These are phyloP conservation scores for Magnaporthiopsis poae DNA, from an alignment of 2,329 filamentous ascomycete genomes.

Conservation along the genomic window DNA sequence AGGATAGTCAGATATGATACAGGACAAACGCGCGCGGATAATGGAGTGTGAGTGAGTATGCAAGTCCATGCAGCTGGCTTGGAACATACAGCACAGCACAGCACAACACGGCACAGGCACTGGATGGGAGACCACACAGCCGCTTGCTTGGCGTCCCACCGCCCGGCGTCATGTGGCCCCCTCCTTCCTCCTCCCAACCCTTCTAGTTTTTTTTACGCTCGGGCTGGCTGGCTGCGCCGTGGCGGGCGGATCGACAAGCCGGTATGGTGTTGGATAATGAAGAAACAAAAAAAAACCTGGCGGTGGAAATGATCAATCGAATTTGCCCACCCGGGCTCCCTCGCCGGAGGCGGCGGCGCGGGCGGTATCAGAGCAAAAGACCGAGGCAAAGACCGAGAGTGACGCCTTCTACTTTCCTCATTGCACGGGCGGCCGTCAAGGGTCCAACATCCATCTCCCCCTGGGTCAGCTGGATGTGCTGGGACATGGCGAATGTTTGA, in stretches of 20 bases:
- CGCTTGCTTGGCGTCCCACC: background rate
- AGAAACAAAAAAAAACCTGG: no score
- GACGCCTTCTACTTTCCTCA: no score
- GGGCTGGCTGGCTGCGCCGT: background rate
- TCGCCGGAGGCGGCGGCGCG: no score
- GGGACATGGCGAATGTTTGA: no score
- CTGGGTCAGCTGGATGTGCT: no score
- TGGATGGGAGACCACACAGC: background rate
- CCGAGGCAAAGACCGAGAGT: no score
- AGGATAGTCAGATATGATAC: background rate
- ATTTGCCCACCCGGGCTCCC: background rate
- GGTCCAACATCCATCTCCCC: no score
- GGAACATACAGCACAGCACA: background rate
- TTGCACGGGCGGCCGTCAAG: no score
- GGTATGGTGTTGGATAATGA: no score
- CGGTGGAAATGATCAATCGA: background rate
- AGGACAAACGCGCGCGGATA: background rate
- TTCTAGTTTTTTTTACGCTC: background rate
- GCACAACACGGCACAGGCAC: no score
- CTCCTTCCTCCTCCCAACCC: background rate
- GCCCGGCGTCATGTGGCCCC: background rate
- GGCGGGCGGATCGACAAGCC: background rate
- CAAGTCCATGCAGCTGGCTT: background rate
- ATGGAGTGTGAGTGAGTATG: background rate
- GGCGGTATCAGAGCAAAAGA: no score